A percentile compares a stretch with the other conserved stretches of the same genome.
These are phyloP conservation scores for Gentiana dahurica DNA, from an alignment of 257 asterid genomes.

Conservation along the genomic window DNA sequence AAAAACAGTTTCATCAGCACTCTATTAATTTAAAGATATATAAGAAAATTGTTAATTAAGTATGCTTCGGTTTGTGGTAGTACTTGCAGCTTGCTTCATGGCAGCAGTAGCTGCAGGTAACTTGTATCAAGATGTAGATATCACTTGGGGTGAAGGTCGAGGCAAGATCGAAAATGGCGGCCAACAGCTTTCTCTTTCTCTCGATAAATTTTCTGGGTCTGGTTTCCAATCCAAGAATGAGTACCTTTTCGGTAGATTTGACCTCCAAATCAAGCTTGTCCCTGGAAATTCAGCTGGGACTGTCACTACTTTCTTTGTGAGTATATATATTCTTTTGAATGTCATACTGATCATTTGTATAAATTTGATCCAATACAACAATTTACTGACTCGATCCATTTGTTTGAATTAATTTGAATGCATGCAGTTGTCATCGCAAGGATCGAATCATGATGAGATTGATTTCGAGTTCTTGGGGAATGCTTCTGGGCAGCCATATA, in stretches of 20 bases:
- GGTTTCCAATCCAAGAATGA: slow-evolving; percentile 46
- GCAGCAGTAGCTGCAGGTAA: slow-evolving; percentile 34
- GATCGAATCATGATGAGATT: slow-evolving; percentile 41
- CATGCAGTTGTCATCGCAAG: slow-evolving; percentile 34
- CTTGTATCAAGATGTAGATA: slow-evolving; percentile 27
- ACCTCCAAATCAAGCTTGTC: slow-evolving; percentile 53
- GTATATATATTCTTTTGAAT: neutral
- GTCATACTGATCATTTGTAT: neutral
- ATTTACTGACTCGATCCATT: neutral
- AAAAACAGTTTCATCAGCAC: too few species aligned
- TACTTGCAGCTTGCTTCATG: slow-evolving; percentile 20
- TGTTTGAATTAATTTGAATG: slow-evolving; percentile 17
- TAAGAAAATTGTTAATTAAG: slow-evolving; percentile 2
- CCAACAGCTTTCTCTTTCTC: slow-evolving; percentile 26
- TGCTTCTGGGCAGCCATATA: slow-evolving; percentile 37
- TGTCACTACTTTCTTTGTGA: slow-evolving; percentile 58
- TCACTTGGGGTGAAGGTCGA: slow-evolving; percentile 42
- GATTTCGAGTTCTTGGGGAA: slow-evolving; percentile 61
- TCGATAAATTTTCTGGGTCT: slow-evolving; percentile 51
- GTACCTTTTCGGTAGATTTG: slow-evolving; percentile 40
- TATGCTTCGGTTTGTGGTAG: slow-evolving; percentile 11
- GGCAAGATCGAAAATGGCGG: slow-evolving; percentile 33
- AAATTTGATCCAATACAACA: too few species aligned
- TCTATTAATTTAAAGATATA: too few species aligned
- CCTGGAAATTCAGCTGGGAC: slow-evolving; percentile 69